Evolutionary conservation across 116 monocot genomes (phyloP).

Genomic region (Posidonia oceanica): DNA sequence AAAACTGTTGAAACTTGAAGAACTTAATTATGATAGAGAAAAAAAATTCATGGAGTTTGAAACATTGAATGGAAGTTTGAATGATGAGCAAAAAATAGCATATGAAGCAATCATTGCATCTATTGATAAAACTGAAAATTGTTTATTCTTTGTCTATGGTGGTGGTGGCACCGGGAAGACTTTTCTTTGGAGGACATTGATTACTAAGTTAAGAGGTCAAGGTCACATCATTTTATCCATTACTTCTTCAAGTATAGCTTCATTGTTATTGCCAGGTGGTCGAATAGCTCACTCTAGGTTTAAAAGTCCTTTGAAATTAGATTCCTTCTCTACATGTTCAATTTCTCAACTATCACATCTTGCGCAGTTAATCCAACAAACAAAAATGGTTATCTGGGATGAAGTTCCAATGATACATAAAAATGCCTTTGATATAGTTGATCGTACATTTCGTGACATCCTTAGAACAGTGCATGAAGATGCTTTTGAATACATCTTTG

Average conservation of each 20-base stretch:
- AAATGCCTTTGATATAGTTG: background rate
- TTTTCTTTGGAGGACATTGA: background rate
- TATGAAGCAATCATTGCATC: background rate
- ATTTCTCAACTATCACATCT: background rate
- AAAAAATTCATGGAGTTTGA: background rate
- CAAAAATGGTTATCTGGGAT: background rate
- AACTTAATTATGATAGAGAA: background rate
- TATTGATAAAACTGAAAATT: background rate
- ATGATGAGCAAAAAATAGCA: background rate
- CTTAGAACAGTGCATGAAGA: background rate
- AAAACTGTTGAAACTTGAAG: background rate
- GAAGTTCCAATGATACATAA: background rate
- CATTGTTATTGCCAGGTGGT: background rate
- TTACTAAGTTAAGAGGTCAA: background rate
- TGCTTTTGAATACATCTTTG: background rate
- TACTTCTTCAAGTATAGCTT: background rate
- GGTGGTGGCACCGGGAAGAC: background rate
- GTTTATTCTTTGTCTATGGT: background rate
- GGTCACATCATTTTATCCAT: background rate
- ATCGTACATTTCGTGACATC: background rate
- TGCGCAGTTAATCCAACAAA: background rate
- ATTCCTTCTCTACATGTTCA: background rate
- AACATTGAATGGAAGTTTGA: background rate
- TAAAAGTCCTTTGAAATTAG: background rate
- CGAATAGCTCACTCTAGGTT: background rate